Evolutionary conservation across 495 filamentous ascomycete genomes (phyloP).

Genomic region (Lasiosphaeris hirsuta): DNA sequence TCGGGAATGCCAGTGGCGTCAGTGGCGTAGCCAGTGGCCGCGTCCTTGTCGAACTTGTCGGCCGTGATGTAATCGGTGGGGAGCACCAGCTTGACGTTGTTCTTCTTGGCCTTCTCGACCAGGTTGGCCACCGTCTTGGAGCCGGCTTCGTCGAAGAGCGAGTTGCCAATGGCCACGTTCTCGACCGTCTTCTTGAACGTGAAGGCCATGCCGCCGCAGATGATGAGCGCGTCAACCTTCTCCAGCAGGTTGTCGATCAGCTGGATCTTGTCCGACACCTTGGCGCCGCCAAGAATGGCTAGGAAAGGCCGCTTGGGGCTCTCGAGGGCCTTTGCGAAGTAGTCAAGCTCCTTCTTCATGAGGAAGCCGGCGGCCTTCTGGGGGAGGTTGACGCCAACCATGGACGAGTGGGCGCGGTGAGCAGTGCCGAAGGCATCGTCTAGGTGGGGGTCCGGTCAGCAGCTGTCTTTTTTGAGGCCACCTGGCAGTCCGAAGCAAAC

Average conservation of each 20-base stretch:
- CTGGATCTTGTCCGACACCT: slow-evolving; percentile 99
- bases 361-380: slow-evolving; percentile 97
- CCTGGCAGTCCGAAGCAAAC: background rate
- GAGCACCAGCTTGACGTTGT: slow-evolving; percentile 90
- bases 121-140: slow-evolving; percentile 87
- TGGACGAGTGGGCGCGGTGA: slow-evolving; percentile 96
- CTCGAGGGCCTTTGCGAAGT: slow-evolving; percentile 97
- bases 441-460: slow-evolving; percentile 28
- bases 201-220: slow-evolving; percentile 98
- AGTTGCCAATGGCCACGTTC: slow-evolving; percentile 83
- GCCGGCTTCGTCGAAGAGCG: slow-evolving; percentile 90
- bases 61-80: slow-evolving; percentile 94
- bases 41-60: slow-evolving; percentile 89
- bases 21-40: slow-evolving; percentile 74
- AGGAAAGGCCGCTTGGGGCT: slow-evolving; percentile 92
- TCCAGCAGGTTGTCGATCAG: slow-evolving; percentile 97
- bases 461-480: background rate
- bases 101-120: slow-evolving; percentile 92
- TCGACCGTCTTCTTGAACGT: slow-evolving; percentile 99
- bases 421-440: slow-evolving; percentile 99
- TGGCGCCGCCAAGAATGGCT: slow-evolving; percentile 95
- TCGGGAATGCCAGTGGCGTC: slow-evolving; percentile 90
- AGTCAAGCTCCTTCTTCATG: slow-evolving; percentile 99
- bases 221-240: slow-evolving; percentile 94
- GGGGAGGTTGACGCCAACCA: slow-evolving; percentile 94